Evolutionary conservation across 805 yeast genomes (phyloP).

Genomic region (Monosporozyma unispora): DNA sequence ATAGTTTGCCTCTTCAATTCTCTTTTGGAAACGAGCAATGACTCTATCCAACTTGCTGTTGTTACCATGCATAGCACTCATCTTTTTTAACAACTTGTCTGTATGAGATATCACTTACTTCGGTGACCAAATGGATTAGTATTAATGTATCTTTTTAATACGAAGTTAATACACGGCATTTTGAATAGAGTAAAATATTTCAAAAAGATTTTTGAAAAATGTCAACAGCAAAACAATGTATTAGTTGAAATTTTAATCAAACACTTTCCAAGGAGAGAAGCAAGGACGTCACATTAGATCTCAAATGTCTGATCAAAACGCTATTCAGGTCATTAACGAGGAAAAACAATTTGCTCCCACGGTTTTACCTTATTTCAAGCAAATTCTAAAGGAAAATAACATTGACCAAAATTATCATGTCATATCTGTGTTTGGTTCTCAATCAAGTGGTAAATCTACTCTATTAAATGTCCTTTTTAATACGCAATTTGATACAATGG

Average conservation of each 20-base stretch:
- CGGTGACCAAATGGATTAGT: too few relatives aligned
- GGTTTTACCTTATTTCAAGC: conserved; percentile 16
- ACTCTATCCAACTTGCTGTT: background rate
- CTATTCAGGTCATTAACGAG: conserved; percentile 49
- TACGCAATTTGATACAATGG: conserved; percentile 89
- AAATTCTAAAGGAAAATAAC: conserved; percentile 22
- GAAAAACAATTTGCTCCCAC: conserved; percentile 36
- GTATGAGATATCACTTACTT: too few relatives aligned
- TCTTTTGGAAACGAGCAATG: conserved; percentile 52
- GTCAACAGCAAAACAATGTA: too few relatives aligned
- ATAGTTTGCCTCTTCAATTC: conserved; percentile 64
- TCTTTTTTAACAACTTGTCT: background rate
- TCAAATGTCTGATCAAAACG: conserved; percentile 7
- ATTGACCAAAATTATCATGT: conserved; percentile 75
- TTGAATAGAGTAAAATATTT: too few relatives aligned
- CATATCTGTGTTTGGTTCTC: conserved; percentile 94
- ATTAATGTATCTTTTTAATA: too few relatives aligned
- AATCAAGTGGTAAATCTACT: conserved; percentile 93
- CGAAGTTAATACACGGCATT: too few relatives aligned
- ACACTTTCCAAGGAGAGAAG: too few relatives aligned
- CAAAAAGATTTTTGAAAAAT: too few relatives aligned
- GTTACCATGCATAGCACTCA: background rate
- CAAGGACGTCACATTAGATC: background rate
- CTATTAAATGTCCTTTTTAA: conserved; percentile 76
- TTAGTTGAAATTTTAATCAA: too few relatives aligned